Base-by-base conservation (phyloP, 164 flowering plant genomes). In the Piper longum region DNA sequence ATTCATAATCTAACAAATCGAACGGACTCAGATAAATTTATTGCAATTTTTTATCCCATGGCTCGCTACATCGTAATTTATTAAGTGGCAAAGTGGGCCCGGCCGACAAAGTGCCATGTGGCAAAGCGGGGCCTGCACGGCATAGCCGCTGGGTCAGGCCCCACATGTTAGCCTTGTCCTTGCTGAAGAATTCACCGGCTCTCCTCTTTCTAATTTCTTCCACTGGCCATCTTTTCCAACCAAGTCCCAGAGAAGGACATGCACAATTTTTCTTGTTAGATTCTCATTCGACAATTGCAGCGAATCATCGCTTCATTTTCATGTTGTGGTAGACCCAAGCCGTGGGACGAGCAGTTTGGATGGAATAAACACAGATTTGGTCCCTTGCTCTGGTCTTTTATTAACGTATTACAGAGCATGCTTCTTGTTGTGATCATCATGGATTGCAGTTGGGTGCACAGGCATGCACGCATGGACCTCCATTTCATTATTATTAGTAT, bases 401-500 rank as follows among this genome's bases (percentile, higher is more conserved):
- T 8, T 60, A 12, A 39, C 7, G 16, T 48, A 17, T 43, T 5
- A 41, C 48, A 7, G 48, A 43, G 45, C 62, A 60, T n/a, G 62
- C 19, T 18, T 41, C 62, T 60, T 43, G 18, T 26, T 4, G 17
- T 42, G 18, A 60, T 60, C 57, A 55, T 26, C 43, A 60, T 60
- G 48, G 43, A 42, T 60, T 40, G 43, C 18, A 41, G 16, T 12
- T n/a, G 41, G 9, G 62, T 40, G 16, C 17, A n/a, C 62, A 59
- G 43, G 41, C 51, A 60, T 43, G 62, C 62, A 60, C 48, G 62
- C 62, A 41, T 60, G 62, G 17, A 41, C 41, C 48, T 7, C 42
- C 17, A 26, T 3, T 41, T 41, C 62, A 42, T 40, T 42, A 60
- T 60, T 41, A 41, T 26, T 39, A 41, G 11, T 39, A 39, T 8